A percentile compares a stretch with the other conserved stretches of the same genome.
These are phyloP conservation scores for Tremellales sp. DNA, from an alignment of 1,284 basidiomycete genomes.

Conservation along the genomic window DNA sequence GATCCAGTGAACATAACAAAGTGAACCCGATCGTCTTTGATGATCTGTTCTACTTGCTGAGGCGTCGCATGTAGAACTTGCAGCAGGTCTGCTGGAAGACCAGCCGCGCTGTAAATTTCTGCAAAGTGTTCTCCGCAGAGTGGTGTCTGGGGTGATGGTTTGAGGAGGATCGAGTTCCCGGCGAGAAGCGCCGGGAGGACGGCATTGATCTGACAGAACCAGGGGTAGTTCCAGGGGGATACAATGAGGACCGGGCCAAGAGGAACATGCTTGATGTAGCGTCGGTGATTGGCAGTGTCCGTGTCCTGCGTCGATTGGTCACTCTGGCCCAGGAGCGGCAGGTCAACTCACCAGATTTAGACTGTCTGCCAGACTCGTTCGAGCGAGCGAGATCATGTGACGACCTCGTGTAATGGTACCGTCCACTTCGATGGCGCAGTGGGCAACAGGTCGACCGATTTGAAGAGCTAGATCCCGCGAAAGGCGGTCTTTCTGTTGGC, in stretches of 20 bases:
- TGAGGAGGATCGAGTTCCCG: slow-evolving; percentile 71
- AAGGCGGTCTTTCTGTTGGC: slow-evolving; percentile 59
- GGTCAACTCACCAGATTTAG: slow-evolving; percentile 1
- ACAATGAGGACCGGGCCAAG: slow-evolving; percentile 63
- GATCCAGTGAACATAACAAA: slow-evolving; percentile 89
- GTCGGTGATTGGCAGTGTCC: slow-evolving; percentile 15
- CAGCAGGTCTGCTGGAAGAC: slow-evolving; percentile 65
- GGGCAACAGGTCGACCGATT: slow-evolving; percentile 60
- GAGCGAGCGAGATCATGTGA: slow-evolving; percentile 75
- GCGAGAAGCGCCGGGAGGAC: slow-evolving; percentile 77
- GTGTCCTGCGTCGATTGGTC: slow-evolving; percentile 35
- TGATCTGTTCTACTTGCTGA: slow-evolving; percentile 56
- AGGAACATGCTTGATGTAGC: slow-evolving; percentile 71
- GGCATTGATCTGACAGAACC: slow-evolving; percentile 76
- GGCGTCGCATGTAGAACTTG: slow-evolving; percentile 74
- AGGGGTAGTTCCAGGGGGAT: slow-evolving; percentile 60
- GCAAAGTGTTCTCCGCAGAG: slow-evolving; percentile 71
- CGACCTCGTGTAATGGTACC: slow-evolving; percentile 69
- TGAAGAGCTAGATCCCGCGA: slow-evolving; percentile 63
- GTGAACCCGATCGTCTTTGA: slow-evolving; percentile 61
- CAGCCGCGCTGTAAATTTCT: slow-evolving; percentile 60
- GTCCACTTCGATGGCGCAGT: slow-evolving; percentile 61
- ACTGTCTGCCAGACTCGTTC: slow-evolving; percentile 63
- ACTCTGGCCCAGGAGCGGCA: not conserved
- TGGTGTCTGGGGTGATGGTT: slow-evolving; percentile 87